phyloP scores from a whole-genome alignment of 441 rosid genomes.

The Corymbia calophylla region DNA sequence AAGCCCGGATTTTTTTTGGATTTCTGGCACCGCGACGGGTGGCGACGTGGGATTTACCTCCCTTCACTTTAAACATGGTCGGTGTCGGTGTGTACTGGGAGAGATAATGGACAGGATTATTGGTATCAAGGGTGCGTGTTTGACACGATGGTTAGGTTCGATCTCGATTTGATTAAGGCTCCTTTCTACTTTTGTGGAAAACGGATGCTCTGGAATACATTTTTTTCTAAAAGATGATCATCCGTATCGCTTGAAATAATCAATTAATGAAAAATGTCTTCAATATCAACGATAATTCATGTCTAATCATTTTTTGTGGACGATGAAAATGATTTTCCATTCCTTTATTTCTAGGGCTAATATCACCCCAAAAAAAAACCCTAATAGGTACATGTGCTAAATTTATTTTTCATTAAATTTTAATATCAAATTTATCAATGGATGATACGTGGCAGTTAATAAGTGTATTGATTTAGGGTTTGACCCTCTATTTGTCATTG shows the following conservation, averaged over 20 bases:
- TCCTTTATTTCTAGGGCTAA: background rate
- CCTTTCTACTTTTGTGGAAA: accelerated
- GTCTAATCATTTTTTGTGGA: accelerated
- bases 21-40: accelerated
- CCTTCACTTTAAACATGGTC: background rate
- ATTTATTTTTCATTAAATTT: too few species aligned
- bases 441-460: too few species aligned
- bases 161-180: background rate
- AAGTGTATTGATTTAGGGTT: too few species aligned
- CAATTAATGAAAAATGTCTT: accelerated
- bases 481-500: too few species aligned
- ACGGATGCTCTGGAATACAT: accelerated
- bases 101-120: background rate
- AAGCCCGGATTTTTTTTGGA: background rate
- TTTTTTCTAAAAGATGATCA: background rate
- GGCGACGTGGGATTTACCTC: accelerated
- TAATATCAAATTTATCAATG: too few species aligned
- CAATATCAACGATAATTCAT: background rate
- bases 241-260: background rate
- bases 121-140: background rate
- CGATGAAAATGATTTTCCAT: background rate
- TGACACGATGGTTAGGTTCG: accelerated
- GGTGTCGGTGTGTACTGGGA: accelerated
- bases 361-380: too few species aligned
- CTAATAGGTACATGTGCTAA: too few species aligned